Percentiles rank a stretch among this genome's conserved stretches.
These are phyloP conservation scores for Emydomyces testavorans DNA, from an alignment of 2,329 filamentous ascomycete species.

Conservation along the genomic window DNA sequence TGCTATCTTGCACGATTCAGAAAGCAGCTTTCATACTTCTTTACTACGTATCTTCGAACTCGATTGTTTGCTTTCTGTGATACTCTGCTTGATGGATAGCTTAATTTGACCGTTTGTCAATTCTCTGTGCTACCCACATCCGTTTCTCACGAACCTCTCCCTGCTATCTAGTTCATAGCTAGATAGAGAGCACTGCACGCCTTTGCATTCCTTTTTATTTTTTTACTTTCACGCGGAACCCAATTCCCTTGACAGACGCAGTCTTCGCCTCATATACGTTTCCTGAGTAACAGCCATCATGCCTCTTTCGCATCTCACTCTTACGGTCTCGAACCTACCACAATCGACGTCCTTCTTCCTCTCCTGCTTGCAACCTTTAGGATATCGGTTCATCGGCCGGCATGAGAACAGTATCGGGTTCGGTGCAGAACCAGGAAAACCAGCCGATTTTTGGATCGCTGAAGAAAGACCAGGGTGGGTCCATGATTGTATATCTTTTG, in stretches of 20 bases:
- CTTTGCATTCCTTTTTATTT: neutral
- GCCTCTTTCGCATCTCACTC: constrained; percentile 52
- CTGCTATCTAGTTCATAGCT: neutral
- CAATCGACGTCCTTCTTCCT: constrained; percentile 76
- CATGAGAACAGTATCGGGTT: constrained; percentile 51
- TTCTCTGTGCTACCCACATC: neutral
- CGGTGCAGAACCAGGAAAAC: constrained; percentile 43
- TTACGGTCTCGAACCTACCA: constrained; percentile 65
- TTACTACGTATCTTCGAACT: neutral
- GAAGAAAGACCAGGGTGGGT: constrained; percentile 48
- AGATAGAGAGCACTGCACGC: constrained; percentile 1
- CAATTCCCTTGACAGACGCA: no score
- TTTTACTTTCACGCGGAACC: no score
- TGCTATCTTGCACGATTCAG: no score
- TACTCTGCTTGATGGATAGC: neutral
- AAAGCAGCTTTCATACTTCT: neutral
- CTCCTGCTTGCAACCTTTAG: constrained; percentile 63
- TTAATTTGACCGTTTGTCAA: constrained; percentile 7
- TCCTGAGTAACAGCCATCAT: constrained; percentile 34
- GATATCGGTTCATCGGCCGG: constrained; percentile 58
- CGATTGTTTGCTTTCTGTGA: neutral
- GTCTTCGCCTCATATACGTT: no score
- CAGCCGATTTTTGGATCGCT: constrained; percentile 52
- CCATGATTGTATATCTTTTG: neutral
- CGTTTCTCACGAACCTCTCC: neutral